Evolutionary conservation across 2,329 filamentous ascomycete species (phyloP), one percentile per base, ranked within the genome.

Genomic region (Penicillium digitatum): DNA sequence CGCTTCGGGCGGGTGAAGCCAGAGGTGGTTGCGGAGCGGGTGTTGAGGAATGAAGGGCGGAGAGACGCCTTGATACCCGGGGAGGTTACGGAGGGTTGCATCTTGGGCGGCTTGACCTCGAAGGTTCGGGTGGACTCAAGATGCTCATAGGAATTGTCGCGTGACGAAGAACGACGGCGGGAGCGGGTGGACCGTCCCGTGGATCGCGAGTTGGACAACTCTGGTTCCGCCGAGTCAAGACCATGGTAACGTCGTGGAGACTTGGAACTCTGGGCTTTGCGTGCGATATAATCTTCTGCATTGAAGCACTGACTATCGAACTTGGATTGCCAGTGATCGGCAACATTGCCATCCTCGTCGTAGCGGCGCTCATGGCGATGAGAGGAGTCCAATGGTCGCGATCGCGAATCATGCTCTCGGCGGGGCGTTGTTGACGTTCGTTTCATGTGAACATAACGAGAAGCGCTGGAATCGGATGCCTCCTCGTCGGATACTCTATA

Each of bases 251-350:
- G 57, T 20, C 59, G 66, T 55, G 71, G 70, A 40, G 72, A 73
- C 46, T 68, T 71, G 18, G 74, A 71, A 9, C 66, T 53, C 24
- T 62, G 66, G 37, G 63, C 45, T 55, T 66, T 70, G 27, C 71
- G 69, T 43, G 62, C 60, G 46, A 78, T 77, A 58, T 78, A 77
- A 46, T 72, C 67, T 49, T 67, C 64, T 12, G 72, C 72, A 26
- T 60, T 62, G 40, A 57, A 59, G 32, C 70, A 66, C 46, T 66
- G 60, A 48, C 59, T 61, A 39, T 74, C 66, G 31, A 71, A 64
- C 60, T 75, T 76, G 26, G 63, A 63, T 24, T 67, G 60, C 59
- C 40, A 69, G 18, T 56, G 62, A 26, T 67, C 69, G 8, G 62
- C 62, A 12, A 62, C 63, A 31, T 69, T 61, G 16, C 60, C 56